These are phyloP conservation scores for Endocalyx cinctus DNA, from an alignment of 2,329 filamentous ascomycete genomes.

Conservation along the genomic window DNA sequence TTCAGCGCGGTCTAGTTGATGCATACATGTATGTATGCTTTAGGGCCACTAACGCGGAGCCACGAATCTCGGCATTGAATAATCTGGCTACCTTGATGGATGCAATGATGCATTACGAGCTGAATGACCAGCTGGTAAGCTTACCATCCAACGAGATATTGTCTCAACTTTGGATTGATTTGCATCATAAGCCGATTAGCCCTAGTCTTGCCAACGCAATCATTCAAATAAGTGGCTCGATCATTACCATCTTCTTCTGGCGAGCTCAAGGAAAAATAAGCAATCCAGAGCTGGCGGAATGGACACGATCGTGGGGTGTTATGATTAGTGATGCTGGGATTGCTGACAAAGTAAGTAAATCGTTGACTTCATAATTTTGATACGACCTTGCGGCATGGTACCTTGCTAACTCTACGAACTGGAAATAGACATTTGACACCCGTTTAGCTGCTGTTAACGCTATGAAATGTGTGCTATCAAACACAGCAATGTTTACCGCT, in stretches of 20 bases:
- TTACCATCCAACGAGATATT: slow-evolving; percentile 32
- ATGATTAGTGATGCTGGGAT: slow-evolving; percentile 45
- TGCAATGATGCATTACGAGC: slow-evolving; percentile 24
- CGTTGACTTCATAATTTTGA: not conserved
- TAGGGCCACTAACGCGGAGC: slow-evolving; percentile 35
- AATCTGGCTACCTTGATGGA: slow-evolving; percentile 45
- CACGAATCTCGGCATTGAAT: slow-evolving; percentile 41
- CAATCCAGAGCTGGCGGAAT: slow-evolving; percentile 12
- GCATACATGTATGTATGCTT: slow-evolving; percentile 41
- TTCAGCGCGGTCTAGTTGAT: slow-evolving; percentile 30
- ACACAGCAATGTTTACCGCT: too few relatives aligned
- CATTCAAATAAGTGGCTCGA: slow-evolving; percentile 41
- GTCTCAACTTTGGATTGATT: slow-evolving; percentile 34
- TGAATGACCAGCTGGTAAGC: slow-evolving; percentile 12
- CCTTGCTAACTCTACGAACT: slow-evolving; percentile 4
- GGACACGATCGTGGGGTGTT: slow-evolving; percentile 39
- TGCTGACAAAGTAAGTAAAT: slow-evolving; percentile 43
- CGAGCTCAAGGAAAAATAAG: slow-evolving; percentile 7
- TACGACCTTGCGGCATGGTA: not conserved
- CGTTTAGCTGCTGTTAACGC: slow-evolving; percentile 57
- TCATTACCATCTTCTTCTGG: slow-evolving; percentile 32
- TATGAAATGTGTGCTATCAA: slow-evolving; percentile 49
- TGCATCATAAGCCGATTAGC: slow-evolving; percentile 36
- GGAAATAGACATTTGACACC: slow-evolving; percentile 55
- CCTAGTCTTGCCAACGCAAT: slow-evolving; percentile 47